Base-by-base conservation (phyloP, 768 basidiomycete genomes). In the Hirschioporus abietinus region DNA sequence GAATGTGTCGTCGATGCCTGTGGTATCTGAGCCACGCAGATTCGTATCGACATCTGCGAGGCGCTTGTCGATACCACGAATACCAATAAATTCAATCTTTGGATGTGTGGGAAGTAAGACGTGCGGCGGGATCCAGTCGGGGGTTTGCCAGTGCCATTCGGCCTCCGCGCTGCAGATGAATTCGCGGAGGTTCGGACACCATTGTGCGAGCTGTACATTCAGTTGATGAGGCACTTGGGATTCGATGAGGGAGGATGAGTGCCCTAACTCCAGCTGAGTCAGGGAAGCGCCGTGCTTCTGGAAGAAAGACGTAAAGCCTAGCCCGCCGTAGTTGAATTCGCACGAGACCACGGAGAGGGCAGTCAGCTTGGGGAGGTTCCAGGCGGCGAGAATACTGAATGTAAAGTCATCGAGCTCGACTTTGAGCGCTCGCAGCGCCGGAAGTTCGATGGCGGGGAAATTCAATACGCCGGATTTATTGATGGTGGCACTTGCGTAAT, bases 111-210 rank as follows among this genome's bases (percentile, higher is more conserved):
- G 88, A 24, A 92, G 80, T 7, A 92, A 77, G 57, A 89, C 80
- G 65, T 92, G 90, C 2, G 90, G 89, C 17, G 90, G 88, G 71
- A 91, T 91, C 90, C 90, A 91, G 72, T 92, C 89, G 0, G 90
- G 90, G 64, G 79, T 81, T 70, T 86, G 82, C 90, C 90, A 91
- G 68, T 91, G 88, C 90, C 90, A 92, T 71, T 89, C 89, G 0
- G 89, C 90, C 67, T 91, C 89, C 1, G 90, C 90, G 59, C 83
- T 84, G 72, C 89, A 91, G 63, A 92, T 88, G 73, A 92, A 88
- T 71, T 90, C 82, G 35, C 77, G 78, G 42, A 92, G 78, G 69
- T 88, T 86, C 0, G 90, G 90, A 69, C 88, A 90, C 86, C 87
- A 89, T 20, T 79, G 79, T n/a, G 85, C 86, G 7, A 91, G 79